Evolutionary conservation across 2,329 filamentous ascomycete genomes (phyloP).

Genomic region (Arthrobotrys sinensis): DNA sequence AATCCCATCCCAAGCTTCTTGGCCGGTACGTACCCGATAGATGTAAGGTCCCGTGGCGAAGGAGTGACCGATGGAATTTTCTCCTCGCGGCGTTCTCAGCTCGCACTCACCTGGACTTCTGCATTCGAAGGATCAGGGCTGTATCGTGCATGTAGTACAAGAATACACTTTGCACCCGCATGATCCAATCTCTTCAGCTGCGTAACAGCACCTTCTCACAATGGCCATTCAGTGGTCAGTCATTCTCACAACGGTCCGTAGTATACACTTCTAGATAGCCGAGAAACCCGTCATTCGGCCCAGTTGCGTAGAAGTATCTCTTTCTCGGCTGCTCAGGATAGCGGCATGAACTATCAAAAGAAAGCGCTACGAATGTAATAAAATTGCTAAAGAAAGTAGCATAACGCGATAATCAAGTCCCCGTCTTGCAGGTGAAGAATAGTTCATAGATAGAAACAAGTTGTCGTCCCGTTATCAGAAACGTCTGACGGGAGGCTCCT

Average conservation of each 20-base stretch:
- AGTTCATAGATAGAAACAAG: slow-evolving; percentile 46
- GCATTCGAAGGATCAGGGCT: slow-evolving; percentile 19
- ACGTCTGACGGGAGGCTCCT: slow-evolving; percentile 42
- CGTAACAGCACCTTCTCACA: slow-evolving; percentile 41
- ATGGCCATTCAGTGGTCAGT: slow-evolving; percentile 17
- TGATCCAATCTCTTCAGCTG: slow-evolving; percentile 19
- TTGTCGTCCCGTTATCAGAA: slow-evolving; percentile 34
- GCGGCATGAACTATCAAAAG: neutral
- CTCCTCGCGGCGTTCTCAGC: neutral
- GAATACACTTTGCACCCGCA: slow-evolving; percentile 21
- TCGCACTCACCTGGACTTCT: neutral
- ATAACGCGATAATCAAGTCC: slow-evolving; percentile 52
- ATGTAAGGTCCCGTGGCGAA: slow-evolving; percentile 17
- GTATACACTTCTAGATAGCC: slow-evolving; percentile 17
- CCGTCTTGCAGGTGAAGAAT: slow-evolving; percentile 32
- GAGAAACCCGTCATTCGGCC: slow-evolving; percentile 10
- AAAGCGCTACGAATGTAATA: slow-evolving; percentile 32
- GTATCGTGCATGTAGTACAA: slow-evolving; percentile 6
- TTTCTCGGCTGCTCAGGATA: too few relatives aligned
- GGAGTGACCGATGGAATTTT: slow-evolving; percentile 10
- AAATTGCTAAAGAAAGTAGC: slow-evolving; percentile 26
- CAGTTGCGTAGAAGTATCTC: neutral
- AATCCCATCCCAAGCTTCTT: slow-evolving; percentile 15
- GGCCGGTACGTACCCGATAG: slow-evolving; percentile 15
- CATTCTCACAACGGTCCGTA: neutral